Base-by-base conservation (phyloP, 306 rosid species). In the Amphicarpaea edgeworthii region DNA sequence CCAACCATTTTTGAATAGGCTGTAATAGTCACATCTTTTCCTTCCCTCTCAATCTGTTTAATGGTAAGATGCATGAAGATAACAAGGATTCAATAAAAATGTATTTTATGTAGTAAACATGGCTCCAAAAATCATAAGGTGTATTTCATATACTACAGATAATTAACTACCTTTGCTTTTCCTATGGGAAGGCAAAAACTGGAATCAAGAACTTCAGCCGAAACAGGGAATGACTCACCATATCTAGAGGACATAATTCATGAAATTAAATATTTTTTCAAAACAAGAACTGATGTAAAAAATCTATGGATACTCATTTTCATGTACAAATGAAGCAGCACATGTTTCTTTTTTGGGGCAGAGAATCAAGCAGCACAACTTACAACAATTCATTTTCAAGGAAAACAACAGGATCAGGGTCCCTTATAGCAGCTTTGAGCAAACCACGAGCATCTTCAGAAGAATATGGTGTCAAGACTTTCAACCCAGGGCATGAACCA, bases 1-100 rank as follows among this genome's bases (percentile, higher is more conserved):
- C 99, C 99, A 57, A 96, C 99, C 96, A 96, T 96, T 84, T 90
- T 96, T 28, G 99, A 96, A 70, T 84, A 96, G 54, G 99, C 93
- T 32, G 98, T 96, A 73, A 96, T 90, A 37, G 99, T 96, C 83
- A 96, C 96, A 84, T 96, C 99, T 84, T 90, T 92, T 65, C 99
- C 99, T 90, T 92, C 99, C 81, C 88, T 90, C 86, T 96, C 99
- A 60, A 96, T 89, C 99, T 96, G 86, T 66, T 15, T 30, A 68
- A 54, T 4, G 23, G 64, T 37, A 78, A 62, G 78, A 83, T 32
- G 62, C 37, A 69, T 62, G 69, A 71, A 51, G 38, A 51, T 63
- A 16, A 53, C 46, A 30, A 19, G 24, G 57, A 40, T 59, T 46
- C 46, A 23, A 37, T 30, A 8, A 66, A n/a, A 72, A 61, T 20